phyloP scores from a whole-genome alignment of 352 stramenopile genomes.

The Blastocystis sp. region DNA sequence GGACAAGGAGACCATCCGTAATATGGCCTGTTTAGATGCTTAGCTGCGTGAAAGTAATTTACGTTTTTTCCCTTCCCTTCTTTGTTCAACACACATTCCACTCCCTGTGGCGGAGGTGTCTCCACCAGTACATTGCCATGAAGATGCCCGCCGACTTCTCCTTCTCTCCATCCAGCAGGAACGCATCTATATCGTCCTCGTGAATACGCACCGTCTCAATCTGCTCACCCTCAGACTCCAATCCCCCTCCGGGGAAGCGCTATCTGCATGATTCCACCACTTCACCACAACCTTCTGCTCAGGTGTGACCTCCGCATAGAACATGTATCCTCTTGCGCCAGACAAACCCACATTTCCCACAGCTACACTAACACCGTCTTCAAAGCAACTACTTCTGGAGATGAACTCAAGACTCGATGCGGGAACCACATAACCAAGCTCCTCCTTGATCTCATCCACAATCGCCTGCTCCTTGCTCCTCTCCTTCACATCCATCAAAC shows the following conservation, averaged over 20 bases:
- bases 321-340: conserved; percentile 38
- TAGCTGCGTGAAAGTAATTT: conserved; percentile 12
- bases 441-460: conserved; percentile 54
- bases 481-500: conserved; percentile 41
- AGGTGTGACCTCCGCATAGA: conserved; percentile 46
- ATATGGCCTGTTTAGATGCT: conserved; percentile 40
- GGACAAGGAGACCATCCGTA: conserved; percentile 40
- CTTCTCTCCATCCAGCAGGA: conserved; percentile 42
- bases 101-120: conserved; percentile 14
- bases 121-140: conserved; percentile 52
- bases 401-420: conserved; percentile 26
- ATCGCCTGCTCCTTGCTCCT: conserved; percentile 47
- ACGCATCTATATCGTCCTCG: conserved; percentile 6
- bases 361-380: not conserved
- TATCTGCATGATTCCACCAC: not conserved
- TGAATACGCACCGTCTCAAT: conserved; percentile 26
- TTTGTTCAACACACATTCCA: not conserved
- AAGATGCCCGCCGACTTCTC: conserved; percentile 46
- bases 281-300: conserved; percentile 26
- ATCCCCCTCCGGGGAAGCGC: conserved; percentile 44
- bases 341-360: conserved; percentile 47
- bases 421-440: conserved; percentile 50
- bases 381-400: not conserved
- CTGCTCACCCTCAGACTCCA: conserved; percentile 50
- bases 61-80: not conserved